phyloP scores from a whole-genome alignment of 108 stramenopile genomes.

The Pelagomonas calceolata region DNA sequence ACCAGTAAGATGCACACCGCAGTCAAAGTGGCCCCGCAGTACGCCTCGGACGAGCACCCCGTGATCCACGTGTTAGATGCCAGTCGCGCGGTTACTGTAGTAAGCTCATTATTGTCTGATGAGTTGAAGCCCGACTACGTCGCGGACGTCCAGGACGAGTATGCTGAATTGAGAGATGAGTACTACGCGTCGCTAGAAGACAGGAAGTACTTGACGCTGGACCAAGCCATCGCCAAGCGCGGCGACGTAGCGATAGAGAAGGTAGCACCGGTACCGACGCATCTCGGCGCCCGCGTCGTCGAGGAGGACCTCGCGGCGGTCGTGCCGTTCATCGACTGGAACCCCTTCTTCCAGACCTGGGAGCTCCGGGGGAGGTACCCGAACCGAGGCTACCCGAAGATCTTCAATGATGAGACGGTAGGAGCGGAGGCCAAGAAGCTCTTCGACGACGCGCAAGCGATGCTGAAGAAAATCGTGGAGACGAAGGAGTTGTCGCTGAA shows the following conservation, averaged over 20 bases:
- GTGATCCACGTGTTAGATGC: slow-evolving; percentile 99
- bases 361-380: slow-evolving; percentile 98
- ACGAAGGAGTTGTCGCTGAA: slow-evolving; percentile 70
- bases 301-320: slow-evolving; percentile 70
- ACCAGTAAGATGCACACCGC: slow-evolving; percentile 99
- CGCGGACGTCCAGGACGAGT: slow-evolving; percentile 79
- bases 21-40: slow-evolving; percentile 95
- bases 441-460: slow-evolving; percentile 86
- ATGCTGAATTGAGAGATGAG: slow-evolving; percentile 86
- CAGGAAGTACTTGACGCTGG: slow-evolving; percentile 77
- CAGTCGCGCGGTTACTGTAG: slow-evolving; percentile 90
- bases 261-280: slow-evolving; percentile 67
- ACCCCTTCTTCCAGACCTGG: slow-evolving; percentile 98
- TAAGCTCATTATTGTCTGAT: slow-evolving; percentile 66
- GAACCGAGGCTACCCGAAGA: slow-evolving; percentile 99
- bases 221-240: slow-evolving; percentile 69
- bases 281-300: slow-evolving; percentile 66
- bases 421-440: slow-evolving; percentile 94
- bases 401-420: slow-evolving; percentile 92
- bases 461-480: slow-evolving; percentile 81
- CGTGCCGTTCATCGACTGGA: slow-evolving; percentile 98
- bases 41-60: slow-evolving; percentile 75
- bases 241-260: slow-evolving; percentile 62
- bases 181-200: slow-evolving; percentile 98
- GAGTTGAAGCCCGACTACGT: slow-evolving; percentile 83